These are phyloP conservation scores for Croton setiger DNA, from an alignment of 441 rosid species.

Conservation along the genomic window DNA sequence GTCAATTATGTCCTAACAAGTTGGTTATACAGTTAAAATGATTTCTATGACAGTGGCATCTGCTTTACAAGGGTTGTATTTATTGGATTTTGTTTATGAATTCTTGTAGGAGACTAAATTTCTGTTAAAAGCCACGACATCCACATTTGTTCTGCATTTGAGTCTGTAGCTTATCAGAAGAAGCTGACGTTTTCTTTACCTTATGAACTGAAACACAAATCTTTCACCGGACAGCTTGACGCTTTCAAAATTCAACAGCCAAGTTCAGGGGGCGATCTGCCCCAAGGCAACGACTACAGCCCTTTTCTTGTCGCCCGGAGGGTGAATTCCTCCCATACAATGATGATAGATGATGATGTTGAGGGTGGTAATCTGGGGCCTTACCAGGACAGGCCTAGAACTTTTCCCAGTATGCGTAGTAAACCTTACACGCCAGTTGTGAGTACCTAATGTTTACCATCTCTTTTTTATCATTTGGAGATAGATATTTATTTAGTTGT, in stretches of 20 bases:
- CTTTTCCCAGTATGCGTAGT: conserved; percentile 86
- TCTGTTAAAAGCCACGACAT: conserved; percentile 1
- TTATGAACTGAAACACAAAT: conserved; percentile 18
- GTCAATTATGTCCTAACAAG: neutral
- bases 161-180: conserved; percentile 13
- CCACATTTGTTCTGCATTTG: neutral
- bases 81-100: neutral
- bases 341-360: conserved; percentile 84
- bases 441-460: conserved; percentile 18
- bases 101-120: neutral
- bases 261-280: conserved; percentile 66
- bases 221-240: conserved; percentile 25
- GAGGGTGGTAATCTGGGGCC: conserved; percentile 76
- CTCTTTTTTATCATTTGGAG: neutral
- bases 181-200: neutral
- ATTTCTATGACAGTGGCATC: neutral
- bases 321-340: conserved; percentile 49
- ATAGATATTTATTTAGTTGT: neutral
- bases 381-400: conserved; percentile 77
- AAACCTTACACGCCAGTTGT: conserved; percentile 79
- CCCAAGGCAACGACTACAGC: conserved; percentile 48
- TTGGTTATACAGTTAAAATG: neutral
- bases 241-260: conserved; percentile 55
- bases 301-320: conserved; percentile 40
- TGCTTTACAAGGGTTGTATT: neutral